These are phyloP conservation scores for Apiospora hydei DNA, from an alignment of 2,329 filamentous ascomycete genomes.

Conservation along the genomic window DNA sequence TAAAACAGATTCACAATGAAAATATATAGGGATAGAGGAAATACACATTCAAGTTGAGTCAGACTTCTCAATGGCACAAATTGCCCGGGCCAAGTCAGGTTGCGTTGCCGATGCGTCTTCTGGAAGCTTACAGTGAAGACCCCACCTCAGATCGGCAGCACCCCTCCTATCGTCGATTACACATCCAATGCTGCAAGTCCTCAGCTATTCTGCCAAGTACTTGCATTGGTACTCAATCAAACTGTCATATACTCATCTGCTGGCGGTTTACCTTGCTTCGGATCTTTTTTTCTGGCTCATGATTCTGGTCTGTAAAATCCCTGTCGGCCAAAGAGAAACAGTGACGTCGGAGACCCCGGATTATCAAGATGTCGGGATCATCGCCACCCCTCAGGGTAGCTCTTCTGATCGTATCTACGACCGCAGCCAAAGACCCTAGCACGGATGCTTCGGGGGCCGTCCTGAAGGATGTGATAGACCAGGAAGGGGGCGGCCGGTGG, in stretches of 20 bases:
- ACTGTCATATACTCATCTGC: background rate
- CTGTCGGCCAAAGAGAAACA: background rate
- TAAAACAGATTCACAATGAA: background rate
- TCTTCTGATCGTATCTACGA: slow-evolving; percentile 90
- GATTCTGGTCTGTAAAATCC: background rate
- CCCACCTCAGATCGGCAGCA: slow-evolving; percentile 3
- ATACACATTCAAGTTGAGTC: no score
- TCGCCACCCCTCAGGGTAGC: slow-evolving; percentile 66
- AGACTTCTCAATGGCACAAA: background rate
- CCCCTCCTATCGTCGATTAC: slow-evolving; percentile 7
- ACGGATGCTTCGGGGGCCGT: slow-evolving; percentile 76
- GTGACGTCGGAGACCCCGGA: background rate
- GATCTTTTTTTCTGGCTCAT: background rate
- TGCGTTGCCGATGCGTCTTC: background rate
- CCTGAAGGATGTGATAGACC: slow-evolving; percentile 73
- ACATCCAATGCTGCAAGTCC: background rate
- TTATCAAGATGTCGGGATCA: slow-evolving; percentile 8
- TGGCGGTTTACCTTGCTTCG: background rate
- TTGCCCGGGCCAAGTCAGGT: background rate
- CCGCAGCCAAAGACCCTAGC: slow-evolving; percentile 79
- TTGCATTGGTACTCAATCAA: background rate
- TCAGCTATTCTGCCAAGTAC: background rate
- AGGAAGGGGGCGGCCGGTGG: slow-evolving; percentile 76
- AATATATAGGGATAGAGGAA: no score
- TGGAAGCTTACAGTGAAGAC: background rate